Conservation (phyloP, 148 eudicot species). For the Arctostaphylos glauca region DNA sequence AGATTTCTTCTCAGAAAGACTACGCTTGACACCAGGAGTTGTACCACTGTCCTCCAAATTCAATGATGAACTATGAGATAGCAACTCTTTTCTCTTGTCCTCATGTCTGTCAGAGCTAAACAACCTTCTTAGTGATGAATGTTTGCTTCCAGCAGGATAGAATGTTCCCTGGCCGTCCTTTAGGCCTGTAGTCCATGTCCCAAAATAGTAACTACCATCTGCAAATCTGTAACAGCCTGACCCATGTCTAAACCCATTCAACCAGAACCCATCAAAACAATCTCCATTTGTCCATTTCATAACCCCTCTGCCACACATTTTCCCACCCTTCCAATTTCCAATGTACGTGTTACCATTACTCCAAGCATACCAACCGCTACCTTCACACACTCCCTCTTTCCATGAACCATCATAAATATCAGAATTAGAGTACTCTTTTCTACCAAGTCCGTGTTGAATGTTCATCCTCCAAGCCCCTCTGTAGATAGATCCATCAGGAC, state of each 20-base stretch:
- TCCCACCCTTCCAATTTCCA: constrained; percentile 87
- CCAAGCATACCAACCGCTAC: constrained; percentile 84
- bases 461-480: constrained; percentile 86
- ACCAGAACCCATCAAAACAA: constrained; percentile 90
- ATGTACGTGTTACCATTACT: constrained; percentile 58
- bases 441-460: constrained; percentile 77
- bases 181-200: constrained; percentile 79
- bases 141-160: constrained; percentile 79
- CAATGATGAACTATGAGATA: constrained; percentile 39
- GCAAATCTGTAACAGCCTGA: constrained; percentile 72
- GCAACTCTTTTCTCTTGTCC: constrained; percentile 32
- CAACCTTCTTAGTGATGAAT: constrained; percentile 50
- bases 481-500: constrained; percentile 60
- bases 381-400: constrained; percentile 88
- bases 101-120: constrained; percentile 40
- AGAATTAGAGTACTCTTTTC: constrained; percentile 62
- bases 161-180: constrained; percentile 90
- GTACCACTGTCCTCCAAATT: constrained; percentile 29
- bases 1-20: constrained; percentile 51
- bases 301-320: constrained; percentile 81
- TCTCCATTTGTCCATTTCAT: constrained; percentile 91
- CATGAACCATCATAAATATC: constrained; percentile 87
- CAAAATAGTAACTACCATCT: constrained; percentile 84
- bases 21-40: constrained; percentile 41
- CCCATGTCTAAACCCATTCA: constrained; percentile 78